phyloP scores from a whole-genome alignment of 1,284 basidiomycete genomes.

The Irpex sp. region DNA sequence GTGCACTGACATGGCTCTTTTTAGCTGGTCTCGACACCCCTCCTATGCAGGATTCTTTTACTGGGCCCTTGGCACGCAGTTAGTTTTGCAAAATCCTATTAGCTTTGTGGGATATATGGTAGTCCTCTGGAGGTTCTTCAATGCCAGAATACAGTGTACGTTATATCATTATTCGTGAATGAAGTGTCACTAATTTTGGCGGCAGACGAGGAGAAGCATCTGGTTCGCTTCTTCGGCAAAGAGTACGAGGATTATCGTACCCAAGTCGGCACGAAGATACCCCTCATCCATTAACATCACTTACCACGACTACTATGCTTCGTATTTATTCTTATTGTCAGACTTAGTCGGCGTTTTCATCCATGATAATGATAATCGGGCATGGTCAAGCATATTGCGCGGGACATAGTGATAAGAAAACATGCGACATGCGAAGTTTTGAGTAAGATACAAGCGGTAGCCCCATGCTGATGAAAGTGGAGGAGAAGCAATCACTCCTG shows the following conservation, averaged over 20 bases:
- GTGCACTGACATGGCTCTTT: not conserved
- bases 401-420: slow-evolving; percentile 13
- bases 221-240: slow-evolving; percentile 79
- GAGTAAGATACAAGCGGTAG: slow-evolving; percentile 15
- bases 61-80: slow-evolving; percentile 93
- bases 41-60: slow-evolving; percentile 98
- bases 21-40: slow-evolving; percentile 87
- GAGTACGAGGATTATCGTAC: slow-evolving; percentile 69
- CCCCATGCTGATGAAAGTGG: slow-evolving; percentile 13
- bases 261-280: slow-evolving; percentile 68
- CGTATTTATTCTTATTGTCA: not conserved
- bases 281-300: slow-evolving; percentile 47
- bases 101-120: slow-evolving; percentile 59
- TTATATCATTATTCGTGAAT: slow-evolving; percentile 10
- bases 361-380: not conserved
- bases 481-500: slow-evolving; percentile 29
- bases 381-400: slow-evolving; percentile 13
- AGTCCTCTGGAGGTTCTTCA: slow-evolving; percentile 86
- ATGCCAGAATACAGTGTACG: slow-evolving; percentile 72
- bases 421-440: slow-evolving; percentile 21
- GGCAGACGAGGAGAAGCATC: slow-evolving; percentile 66
- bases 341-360: not conserved
- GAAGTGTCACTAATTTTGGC: not conserved
- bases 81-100: slow-evolving; percentile 86
- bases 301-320: not conserved